A percentile compares a stretch with the other conserved stretches of the same genome.
Evolutionary conservation across 306 rosid genomes (phyloP).

Genomic region (Inga leiocalycina): DNA sequence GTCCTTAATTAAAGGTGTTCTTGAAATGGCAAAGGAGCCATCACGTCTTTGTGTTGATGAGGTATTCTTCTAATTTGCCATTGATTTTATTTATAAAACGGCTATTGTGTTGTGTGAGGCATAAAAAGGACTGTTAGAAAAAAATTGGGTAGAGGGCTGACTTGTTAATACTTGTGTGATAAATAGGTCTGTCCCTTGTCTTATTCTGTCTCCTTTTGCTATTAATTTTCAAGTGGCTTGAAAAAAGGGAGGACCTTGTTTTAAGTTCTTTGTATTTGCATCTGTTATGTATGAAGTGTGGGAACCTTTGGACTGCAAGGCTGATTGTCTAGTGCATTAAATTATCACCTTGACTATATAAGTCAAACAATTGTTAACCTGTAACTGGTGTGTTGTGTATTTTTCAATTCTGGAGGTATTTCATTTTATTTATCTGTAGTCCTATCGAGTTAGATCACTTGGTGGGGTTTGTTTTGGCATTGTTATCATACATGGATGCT

Average conservation of each 20-base stretch:
- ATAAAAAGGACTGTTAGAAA: constrained; percentile 20
- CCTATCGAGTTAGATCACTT: constrained; percentile 6
- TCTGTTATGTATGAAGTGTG: constrained; percentile 3
- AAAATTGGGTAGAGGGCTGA: constrained; percentile 6
- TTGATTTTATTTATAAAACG: not conserved
- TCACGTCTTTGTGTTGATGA: constrained; percentile 96
- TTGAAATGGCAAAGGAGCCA: constrained; percentile 97
- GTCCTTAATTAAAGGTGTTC: constrained; percentile 93
- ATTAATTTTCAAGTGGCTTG: not conserved
- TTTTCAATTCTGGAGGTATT: constrained; percentile 5
- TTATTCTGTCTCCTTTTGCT: not conserved
- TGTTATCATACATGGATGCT: constrained; percentile 6
- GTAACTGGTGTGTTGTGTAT: not conserved
- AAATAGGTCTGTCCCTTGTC: constrained; percentile 5
- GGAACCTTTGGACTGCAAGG: constrained; percentile 14
- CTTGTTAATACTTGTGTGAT: not conserved
- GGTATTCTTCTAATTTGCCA: constrained; percentile 54
- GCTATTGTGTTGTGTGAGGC: constrained; percentile 18
- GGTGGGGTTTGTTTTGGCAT: constrained; percentile 9
- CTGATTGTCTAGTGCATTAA: constrained; percentile 1
- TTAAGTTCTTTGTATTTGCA: constrained; percentile 11
- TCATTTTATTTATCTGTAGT: constrained; percentile 17
- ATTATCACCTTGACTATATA: constrained; percentile 11
- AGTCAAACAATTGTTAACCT: constrained; percentile 14
- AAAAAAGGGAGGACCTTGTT: not conserved